Evolutionary conservation across 352 stramenopile genomes (phyloP).

Genomic region (Globisporangium carolinianum): DNA sequence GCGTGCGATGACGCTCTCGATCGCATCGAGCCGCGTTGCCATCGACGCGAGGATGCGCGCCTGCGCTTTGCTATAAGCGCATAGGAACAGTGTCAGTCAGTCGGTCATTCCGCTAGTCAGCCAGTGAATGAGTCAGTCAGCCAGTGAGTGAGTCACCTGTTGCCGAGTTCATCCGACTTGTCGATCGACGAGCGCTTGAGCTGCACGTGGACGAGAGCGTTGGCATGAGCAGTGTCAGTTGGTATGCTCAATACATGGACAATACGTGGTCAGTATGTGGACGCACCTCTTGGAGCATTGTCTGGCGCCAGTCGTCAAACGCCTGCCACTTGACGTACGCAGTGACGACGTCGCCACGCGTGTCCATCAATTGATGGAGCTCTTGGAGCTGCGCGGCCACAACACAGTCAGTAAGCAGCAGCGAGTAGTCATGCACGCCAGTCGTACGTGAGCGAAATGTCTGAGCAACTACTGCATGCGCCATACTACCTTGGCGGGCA

Average conservation of each 20-base stretch:
- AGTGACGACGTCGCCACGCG: conserved; percentile 39
- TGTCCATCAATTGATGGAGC: conserved; percentile 43
- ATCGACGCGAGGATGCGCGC: conserved; percentile 64
- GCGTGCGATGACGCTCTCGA: conserved; percentile 55
- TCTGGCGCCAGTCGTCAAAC: conserved; percentile 79
- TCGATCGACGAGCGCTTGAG: conserved; percentile 45
- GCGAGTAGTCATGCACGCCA: not conserved
- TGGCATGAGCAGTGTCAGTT: not conserved
- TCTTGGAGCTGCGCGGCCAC: conserved; percentile 20
- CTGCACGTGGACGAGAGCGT: conserved; percentile 14
- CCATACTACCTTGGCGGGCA: conserved; percentile 42
- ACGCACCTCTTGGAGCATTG: conserved; percentile 69
- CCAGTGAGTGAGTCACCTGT: conserved; percentile 25
- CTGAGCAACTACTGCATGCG: not conserved
- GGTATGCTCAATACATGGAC: not conserved
- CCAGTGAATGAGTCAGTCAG: too few relatives aligned
- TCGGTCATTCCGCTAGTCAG: too few relatives aligned
- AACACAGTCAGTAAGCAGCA: not conserved
- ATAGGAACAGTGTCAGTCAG: too few relatives aligned
- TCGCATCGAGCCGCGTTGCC: conserved; percentile 43
- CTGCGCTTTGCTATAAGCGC: conserved; percentile 44
- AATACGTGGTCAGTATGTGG: not conserved
- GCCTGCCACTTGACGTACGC: conserved; percentile 65
- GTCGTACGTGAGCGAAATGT: not conserved
- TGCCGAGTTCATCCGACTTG: conserved; percentile 66